Evolutionary conservation across 1,284 basidiomycete genomes (phyloP), one percentile per base, ranked within the genome.

Genomic region (Microbotryum silenes-acaulis): DNA sequence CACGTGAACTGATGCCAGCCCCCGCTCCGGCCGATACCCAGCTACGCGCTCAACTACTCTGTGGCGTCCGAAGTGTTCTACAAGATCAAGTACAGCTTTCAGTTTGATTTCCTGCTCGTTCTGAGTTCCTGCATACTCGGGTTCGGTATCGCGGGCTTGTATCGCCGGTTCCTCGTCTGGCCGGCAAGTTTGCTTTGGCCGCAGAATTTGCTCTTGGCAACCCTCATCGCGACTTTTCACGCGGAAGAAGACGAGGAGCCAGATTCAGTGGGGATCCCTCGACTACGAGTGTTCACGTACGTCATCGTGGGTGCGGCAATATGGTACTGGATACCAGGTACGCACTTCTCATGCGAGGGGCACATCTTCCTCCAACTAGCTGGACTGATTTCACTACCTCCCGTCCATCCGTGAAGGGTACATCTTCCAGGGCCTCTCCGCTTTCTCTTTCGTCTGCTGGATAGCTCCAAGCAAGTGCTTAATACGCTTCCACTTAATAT

Each of bases 151-250:
- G 91, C 93, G 0, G 94, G 94, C 1, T 71, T 92, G 45, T 87
- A 85, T 70, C 78, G 89, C 56, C 80, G 87, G 20, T 89, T 92
- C 75, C 79, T 94, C 66, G 89, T 96, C 1, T 91, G 87, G 87
- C 96, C 96, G 0, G 92, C 93, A 3, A 88, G 87, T 65, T 92
- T 98, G 89, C 87, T 98, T 55, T 98, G 96, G 96, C 96, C 96
- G 0, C 86, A 89, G 74, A 92, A 94, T 73, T 80, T 98, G 42
- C 87, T 96, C 51, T 83, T 84, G 1, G 91, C 91, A 68, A 94
- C 94, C 20, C 79, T 94, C 56, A 80, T 99, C 72, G 98, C 98
- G 74, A 94, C 93, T 3, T 79, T 98, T 12, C 96, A 99, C 74
- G 94, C 96, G 16, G 94, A 97, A 70, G 89, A 94, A 63, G 92